phyloP scores from a whole-genome alignment of 306 rosid species.

The Acacia confusa region DNA sequence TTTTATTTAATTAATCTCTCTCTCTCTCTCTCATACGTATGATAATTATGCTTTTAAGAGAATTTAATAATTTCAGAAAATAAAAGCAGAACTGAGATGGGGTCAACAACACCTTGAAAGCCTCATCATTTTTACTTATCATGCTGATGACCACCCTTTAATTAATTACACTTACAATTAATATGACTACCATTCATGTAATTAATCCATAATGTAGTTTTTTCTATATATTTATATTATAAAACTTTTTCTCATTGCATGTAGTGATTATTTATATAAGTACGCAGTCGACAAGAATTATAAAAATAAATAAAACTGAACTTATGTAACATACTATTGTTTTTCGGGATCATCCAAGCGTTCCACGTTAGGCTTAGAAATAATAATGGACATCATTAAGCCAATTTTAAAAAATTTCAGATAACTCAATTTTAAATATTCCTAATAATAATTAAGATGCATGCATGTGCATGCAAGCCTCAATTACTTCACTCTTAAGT shows the following conservation, averaged over 20 bases:
- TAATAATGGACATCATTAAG: background rate
- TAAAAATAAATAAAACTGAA: background rate
- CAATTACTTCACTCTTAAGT: constrained; percentile 16
- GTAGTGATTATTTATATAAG: background rate
- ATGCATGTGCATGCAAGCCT: constrained; percentile 33
- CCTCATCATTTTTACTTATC: constrained; percentile 31
- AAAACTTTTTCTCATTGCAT: background rate
- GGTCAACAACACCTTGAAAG: constrained; percentile 37
- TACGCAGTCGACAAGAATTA: background rate
- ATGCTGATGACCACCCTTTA: constrained; percentile 33
- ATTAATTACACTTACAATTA: background rate
- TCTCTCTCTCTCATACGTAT: constrained; percentile 33
- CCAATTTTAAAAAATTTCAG: constrained; percentile 11
- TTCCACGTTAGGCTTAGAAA: background rate
- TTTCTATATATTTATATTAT: too few species aligned
- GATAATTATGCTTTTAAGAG: constrained; percentile 38
- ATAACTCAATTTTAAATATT: constrained; percentile 4
- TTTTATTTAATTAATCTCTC: background rate
- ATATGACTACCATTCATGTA: background rate
- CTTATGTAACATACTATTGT: constrained; percentile 7
- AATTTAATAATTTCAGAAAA: constrained; percentile 20
- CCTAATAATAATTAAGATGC: constrained; percentile 21
- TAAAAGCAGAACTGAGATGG: constrained; percentile 26
- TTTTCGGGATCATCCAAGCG: constrained; percentile 1
- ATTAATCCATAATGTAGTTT: background rate